phyloP scores from a whole-genome alignment of 164 flowering plant species.

The Magnolia kwangsiensis region DNA sequence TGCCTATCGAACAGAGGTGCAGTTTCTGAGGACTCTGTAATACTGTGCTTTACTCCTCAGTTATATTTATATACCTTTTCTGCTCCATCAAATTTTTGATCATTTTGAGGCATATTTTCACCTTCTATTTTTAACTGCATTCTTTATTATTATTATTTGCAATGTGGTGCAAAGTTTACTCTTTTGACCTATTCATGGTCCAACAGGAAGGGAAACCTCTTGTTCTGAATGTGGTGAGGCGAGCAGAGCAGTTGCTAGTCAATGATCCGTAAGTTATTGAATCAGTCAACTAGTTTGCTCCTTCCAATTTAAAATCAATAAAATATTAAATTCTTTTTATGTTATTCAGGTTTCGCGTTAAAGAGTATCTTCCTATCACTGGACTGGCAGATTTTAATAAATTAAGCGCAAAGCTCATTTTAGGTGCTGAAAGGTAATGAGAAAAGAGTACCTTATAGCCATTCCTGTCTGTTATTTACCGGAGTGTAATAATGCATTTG shows the following conservation, averaged over 20 bases:
- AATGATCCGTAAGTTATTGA: constrained; percentile 49
- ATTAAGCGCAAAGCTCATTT: constrained; percentile 91
- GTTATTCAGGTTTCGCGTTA: constrained; percentile 60
- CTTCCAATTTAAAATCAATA: background rate
- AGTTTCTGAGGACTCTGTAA: background rate
- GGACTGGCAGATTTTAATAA: constrained; percentile 91
- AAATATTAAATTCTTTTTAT: background rate
- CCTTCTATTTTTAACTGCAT: background rate
- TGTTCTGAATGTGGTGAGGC: constrained; percentile 85
- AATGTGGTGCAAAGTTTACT: background rate
- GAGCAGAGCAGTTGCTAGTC: constrained; percentile 71
- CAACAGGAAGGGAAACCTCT: constrained; percentile 95
- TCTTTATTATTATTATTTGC: background rate
- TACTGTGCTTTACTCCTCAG: background rate
- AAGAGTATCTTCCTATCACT: constrained; percentile 87
- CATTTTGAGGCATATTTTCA: background rate
- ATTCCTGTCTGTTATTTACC: background rate
- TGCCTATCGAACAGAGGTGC: constrained; percentile 95
- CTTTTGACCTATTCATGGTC: background rate
- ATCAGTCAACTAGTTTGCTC: background rate
- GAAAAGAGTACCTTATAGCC: background rate
- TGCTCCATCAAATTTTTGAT: background rate
- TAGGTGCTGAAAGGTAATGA: constrained; percentile 85
- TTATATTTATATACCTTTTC: background rate
- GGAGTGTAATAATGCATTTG: background rate